phyloP scores from a whole-genome alignment of 2,329 filamentous ascomycete genomes.

The Penicillium sp. region DNA sequence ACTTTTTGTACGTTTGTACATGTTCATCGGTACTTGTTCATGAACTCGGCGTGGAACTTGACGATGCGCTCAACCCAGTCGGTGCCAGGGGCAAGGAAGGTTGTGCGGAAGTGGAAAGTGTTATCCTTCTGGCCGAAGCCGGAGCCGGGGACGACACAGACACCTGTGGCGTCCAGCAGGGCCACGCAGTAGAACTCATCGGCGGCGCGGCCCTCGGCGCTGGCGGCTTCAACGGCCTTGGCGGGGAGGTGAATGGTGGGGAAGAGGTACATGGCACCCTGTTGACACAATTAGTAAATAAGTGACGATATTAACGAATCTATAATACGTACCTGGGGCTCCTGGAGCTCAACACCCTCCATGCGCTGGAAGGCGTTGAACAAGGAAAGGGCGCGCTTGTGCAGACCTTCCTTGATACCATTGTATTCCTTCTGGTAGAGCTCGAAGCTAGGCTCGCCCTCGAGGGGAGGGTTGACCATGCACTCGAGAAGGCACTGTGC shows the following conservation, averaged over 20 bases:
- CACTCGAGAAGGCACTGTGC: slow-evolving; percentile 95
- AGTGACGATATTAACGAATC: neutral
- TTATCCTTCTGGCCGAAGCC: slow-evolving; percentile 94
- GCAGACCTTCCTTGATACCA: slow-evolving; percentile 73
- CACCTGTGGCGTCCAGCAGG: slow-evolving; percentile 87
- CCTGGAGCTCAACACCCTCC: slow-evolving; percentile 90
- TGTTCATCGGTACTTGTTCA: slow-evolving; percentile 65
- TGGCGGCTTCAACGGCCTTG: slow-evolving; percentile 74
- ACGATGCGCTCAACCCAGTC: slow-evolving; percentile 87
- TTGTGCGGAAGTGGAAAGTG: slow-evolving; percentile 91
- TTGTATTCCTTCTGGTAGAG: slow-evolving; percentile 85
- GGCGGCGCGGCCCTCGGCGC: slow-evolving; percentile 66
- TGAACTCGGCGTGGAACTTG: slow-evolving; percentile 88
- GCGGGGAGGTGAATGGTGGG: slow-evolving; percentile 79
- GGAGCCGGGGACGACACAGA: slow-evolving; percentile 88
- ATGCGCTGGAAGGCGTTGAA: slow-evolving; percentile 89
- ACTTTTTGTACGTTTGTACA: neutral
- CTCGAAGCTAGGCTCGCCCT: slow-evolving; percentile 78
- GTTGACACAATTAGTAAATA: slow-evolving; percentile 9
- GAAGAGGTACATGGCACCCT: slow-evolving; percentile 99
- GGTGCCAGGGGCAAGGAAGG: slow-evolving; percentile 92
- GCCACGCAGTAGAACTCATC: slow-evolving; percentile 95
- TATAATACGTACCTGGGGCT: slow-evolving; percentile 60
- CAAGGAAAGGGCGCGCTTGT: slow-evolving; percentile 75
- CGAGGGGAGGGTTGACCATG: slow-evolving; percentile 91